Evolutionary conservation across 148 eudicot genomes (phyloP), one percentile per base, ranked within the genome.

Genomic region (Tetragonia tetragonoides): DNA sequence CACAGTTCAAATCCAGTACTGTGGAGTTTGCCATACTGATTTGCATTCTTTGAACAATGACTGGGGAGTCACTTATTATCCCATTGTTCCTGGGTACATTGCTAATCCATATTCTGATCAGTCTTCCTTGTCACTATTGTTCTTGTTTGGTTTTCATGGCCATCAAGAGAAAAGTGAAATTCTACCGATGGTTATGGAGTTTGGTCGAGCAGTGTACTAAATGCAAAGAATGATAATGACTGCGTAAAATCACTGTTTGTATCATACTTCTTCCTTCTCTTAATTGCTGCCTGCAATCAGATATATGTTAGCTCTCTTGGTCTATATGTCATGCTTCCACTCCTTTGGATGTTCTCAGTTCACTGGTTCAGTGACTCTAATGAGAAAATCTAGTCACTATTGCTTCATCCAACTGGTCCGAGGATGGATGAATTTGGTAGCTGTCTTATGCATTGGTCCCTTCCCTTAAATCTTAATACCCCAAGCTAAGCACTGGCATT

Each of bases 21-120:
- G 92, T 82, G 94, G 94, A 21, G 76, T 90, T 61, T 90, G 94
- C 73, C 94, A 90, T 85, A 87, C 94, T 34, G 94, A 90, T 64
- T 75, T 90, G 84, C 89, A 86, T 70, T 10, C 60, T 75, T 20
- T 77, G 28, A 90, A 84, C 81, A 89, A 90, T 64, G 94, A 90
- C 1, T 90, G 92, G 92, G 92, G 94, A 16, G 81, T 87, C 81
- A 87, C 92, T 7, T 63, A 18, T 14, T 90, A 90, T 67, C 94
- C 94, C 18, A 39, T 90, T 77, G 88, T 90, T 74, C 89, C 90
- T 0, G 90, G 93, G 88, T 88, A 80, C 15, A 60, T 75, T 72
- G 21, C 78, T 78, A 39, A 20, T 24, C 63, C 16, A 40, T 44
- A 41, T 46, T 37, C 44, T 28, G 12, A 39, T 42, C 42, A 16